These are phyloP conservation scores for Protomyces macrosporus DNA, from an alignment of 1,139 yeast species.

Conservation along the genomic window DNA sequence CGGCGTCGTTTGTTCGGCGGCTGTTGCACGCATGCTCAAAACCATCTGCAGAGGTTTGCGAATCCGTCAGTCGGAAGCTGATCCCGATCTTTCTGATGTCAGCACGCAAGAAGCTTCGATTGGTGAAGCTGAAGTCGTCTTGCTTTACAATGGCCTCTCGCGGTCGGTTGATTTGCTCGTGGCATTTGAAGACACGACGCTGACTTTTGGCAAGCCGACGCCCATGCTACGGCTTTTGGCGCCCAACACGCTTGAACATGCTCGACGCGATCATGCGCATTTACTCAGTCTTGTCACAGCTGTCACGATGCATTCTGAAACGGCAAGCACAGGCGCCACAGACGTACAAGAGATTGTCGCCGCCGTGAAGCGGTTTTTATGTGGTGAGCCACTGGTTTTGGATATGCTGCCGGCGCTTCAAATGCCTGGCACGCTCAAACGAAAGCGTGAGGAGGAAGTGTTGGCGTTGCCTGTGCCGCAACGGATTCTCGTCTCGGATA, in stretches of 20 bases:
- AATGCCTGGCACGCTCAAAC: neutral
- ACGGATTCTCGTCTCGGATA: slow-evolving; percentile 6
- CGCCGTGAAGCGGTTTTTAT: neutral
- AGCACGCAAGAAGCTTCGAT: neutral
- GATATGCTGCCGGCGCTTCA: neutral
- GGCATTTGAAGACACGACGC: neutral
- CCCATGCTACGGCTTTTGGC: slow-evolving; percentile 6
- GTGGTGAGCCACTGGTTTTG: neutral
- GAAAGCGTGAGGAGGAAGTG: neutral
- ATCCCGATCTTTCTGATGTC: neutral
- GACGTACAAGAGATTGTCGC: slow-evolving; percentile 1
- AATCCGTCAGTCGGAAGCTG: neutral
- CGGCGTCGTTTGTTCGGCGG: neutral
- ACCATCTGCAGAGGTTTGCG: slow-evolving; percentile 5
- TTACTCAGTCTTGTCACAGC: slow-evolving; percentile 6
- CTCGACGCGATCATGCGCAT: neutral
- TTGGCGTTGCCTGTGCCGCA: neutral
- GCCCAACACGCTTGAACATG: slow-evolving; percentile 10
- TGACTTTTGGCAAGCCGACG: neutral
- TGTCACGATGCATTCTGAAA: slow-evolving; percentile 1
- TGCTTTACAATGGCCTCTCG: neutral
- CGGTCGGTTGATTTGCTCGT: neutral
- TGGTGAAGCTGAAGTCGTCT: neutral
- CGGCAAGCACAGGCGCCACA: neutral
- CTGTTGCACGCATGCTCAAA: neutral